These are phyloP conservation scores for Gossypium rotundifolium DNA, from an alignment of 345 rosid species.

Conservation along the genomic window DNA sequence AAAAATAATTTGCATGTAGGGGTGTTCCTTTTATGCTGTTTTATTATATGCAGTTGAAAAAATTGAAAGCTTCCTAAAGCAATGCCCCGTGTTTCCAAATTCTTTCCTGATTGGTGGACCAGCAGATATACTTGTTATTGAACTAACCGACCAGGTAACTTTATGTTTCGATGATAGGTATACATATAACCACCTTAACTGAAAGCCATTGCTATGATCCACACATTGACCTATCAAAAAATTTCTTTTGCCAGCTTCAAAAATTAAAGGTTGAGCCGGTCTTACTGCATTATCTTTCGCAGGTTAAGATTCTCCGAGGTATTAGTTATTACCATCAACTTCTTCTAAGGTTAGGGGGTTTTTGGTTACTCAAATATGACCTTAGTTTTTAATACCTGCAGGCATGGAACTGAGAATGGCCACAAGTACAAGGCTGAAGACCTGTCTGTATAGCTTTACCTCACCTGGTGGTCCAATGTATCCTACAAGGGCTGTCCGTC, in stretches of 20 bases:
- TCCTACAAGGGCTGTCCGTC: constrained; percentile 98
- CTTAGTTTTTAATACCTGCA: constrained; percentile 25
- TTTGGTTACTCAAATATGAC: neutral
- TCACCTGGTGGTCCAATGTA: constrained; percentile 99
- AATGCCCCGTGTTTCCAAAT: constrained; percentile 70
- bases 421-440: constrained; percentile 85
- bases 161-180: neutral
- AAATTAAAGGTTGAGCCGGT: constrained; percentile 98
- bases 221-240: neutral
- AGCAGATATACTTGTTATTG: constrained; percentile 83
- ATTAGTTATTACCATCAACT: constrained; percentile 36
- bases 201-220: neutral
- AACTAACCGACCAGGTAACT: constrained; percentile 91
- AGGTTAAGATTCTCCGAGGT: constrained; percentile 82
- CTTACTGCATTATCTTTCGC: constrained; percentile 78
- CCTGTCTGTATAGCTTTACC: constrained; percentile 90
- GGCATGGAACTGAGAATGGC: constrained; percentile 96
- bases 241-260: constrained; percentile 56
- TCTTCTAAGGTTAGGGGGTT: neutral
- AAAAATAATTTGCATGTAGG: neutral
- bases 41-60: constrained; percentile 59
- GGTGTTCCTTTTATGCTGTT: constrained; percentile 4
- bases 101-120: constrained; percentile 88
- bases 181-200: neutral
- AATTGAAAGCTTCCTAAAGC: constrained; percentile 65